A percentile compares a stretch with the other conserved stretches of the same genome.
phyloP scores from a whole-genome alignment of 129 eudicot species.

The Calendula officinalis region DNA sequence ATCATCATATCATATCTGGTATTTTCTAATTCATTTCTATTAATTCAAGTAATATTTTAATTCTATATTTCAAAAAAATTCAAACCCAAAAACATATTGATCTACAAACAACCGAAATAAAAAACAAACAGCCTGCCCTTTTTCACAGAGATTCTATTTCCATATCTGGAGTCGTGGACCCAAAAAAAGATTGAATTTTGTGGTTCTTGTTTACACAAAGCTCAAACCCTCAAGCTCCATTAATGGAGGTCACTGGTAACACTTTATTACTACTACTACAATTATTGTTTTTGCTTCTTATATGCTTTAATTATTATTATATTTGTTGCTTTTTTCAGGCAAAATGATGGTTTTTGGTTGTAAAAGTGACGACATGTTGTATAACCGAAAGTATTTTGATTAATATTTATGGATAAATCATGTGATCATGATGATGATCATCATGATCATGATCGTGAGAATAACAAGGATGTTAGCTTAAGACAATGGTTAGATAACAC shows the following conservation, averaged over 20 bases:
- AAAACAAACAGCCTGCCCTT: background rate
- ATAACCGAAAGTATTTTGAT: constrained; percentile 22
- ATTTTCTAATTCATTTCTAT: background rate
- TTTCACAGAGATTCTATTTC: background rate
- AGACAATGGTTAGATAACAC: constrained; percentile 84
- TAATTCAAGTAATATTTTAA: too few species aligned
- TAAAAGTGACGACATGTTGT: constrained; percentile 3
- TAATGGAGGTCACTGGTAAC: too few species aligned
- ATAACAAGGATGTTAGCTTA: constrained; percentile 62
- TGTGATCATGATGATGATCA: constrained; percentile 41
- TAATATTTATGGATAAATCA: constrained; percentile 54
- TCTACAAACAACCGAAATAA: background rate
- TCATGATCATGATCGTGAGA: constrained; percentile 36
- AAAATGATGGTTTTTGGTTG: constrained; percentile 25
- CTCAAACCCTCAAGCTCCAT: too few species aligned
- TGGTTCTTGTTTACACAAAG: background rate
- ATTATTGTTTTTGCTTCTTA: too few species aligned
- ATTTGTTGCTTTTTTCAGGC: constrained; percentile 32
- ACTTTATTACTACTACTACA: too few species aligned
- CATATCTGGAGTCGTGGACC: background rate
- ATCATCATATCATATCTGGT: background rate
- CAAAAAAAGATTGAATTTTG: background rate
- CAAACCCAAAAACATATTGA: background rate
- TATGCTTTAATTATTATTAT: background rate
- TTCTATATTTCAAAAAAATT: too few species aligned